These are phyloP conservation scores for Irpex lacteus DNA, from an alignment of 1,284 basidiomycete species.

Conservation along the genomic window DNA sequence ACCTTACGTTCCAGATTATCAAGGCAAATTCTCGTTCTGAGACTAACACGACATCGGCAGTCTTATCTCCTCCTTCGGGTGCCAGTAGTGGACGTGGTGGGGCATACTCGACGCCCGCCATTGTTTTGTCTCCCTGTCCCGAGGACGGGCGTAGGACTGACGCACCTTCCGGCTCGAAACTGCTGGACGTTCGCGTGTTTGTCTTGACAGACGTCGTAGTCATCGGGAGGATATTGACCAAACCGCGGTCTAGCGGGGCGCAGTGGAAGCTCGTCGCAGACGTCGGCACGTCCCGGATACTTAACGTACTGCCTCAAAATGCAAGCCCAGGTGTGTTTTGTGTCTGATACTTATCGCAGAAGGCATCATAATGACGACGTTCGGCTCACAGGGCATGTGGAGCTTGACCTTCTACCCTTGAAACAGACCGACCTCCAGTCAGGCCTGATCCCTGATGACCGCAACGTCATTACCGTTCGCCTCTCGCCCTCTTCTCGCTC, in stretches of 20 bases:
- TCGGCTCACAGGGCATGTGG: constrained; percentile 28
- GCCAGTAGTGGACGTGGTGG: neutral
- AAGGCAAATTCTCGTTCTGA: neutral
- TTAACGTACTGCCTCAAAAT: neutral
- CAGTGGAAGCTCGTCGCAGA: constrained; percentile 6
- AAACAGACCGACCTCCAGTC: constrained; percentile 39
- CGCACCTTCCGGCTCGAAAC: neutral
- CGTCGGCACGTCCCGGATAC: neutral
- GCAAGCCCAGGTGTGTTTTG: neutral
- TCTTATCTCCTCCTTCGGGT: neutral
- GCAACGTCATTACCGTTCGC: constrained; percentile 35
- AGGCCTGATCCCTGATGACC: constrained; percentile 38
- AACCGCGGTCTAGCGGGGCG: constrained; percentile 34
- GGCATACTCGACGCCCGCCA: constrained; percentile 4
- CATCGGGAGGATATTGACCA: constrained; percentile 34
- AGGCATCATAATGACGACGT: neutral
- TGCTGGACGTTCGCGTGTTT: constrained; percentile 43
- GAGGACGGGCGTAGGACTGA: neutral
- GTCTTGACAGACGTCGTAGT: constrained; percentile 69
- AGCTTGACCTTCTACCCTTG: constrained; percentile 56
- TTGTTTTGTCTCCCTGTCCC: constrained; percentile 11
- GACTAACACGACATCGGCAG: neutral
- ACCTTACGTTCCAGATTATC: constrained; percentile 18
- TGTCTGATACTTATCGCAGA: too few relatives aligned
- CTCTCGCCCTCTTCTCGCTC: constrained; percentile 25